A percentile compares a stretch with the other conserved stretches of the same genome.
Conservation (phyloP, 495 filamentous ascomycete species). For the Podospora pseudopauciseta region DNA sequence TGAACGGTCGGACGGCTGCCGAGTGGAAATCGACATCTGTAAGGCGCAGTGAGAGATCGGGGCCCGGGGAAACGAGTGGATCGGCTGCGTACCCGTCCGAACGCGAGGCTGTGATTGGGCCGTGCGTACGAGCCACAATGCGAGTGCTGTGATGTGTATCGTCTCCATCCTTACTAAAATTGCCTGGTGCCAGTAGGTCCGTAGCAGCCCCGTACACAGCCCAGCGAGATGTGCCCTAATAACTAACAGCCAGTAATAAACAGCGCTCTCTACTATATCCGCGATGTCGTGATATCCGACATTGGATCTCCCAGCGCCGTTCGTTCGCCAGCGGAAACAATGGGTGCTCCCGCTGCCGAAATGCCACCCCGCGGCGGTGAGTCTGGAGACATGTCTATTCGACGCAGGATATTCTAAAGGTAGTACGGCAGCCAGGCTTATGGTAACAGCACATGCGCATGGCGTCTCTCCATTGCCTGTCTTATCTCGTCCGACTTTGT, state of each 20-base stretch:
- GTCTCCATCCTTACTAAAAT: background rate
- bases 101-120: constrained; percentile 3
- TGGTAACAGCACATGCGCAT: background rate
- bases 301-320: constrained; percentile 3
- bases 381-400: background rate
- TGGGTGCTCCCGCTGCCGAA: constrained; percentile 9
- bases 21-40: constrained; percentile 2
- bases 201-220: background rate
- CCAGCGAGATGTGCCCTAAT: background rate
- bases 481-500: background rate
- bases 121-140: constrained; percentile 8
- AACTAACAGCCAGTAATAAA: background rate
- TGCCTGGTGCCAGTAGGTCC: background rate
- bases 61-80: background rate
- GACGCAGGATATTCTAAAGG: background rate
- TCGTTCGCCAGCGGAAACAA: constrained; percentile 11
- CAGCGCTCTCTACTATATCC: too few relatives aligned
- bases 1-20: constrained; percentile 9
- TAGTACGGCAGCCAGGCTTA: background rate
- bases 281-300: background rate
- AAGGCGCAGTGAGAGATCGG: constrained; percentile 10
- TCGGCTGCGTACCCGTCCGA: background rate
- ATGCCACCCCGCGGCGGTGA: constrained; percentile 11
- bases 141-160: constrained; percentile 4
- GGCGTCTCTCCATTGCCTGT: background rate